phyloP scores from a whole-genome alignment of 1,284 basidiomycete genomes.

The Takashimella koratensis region DNA sequence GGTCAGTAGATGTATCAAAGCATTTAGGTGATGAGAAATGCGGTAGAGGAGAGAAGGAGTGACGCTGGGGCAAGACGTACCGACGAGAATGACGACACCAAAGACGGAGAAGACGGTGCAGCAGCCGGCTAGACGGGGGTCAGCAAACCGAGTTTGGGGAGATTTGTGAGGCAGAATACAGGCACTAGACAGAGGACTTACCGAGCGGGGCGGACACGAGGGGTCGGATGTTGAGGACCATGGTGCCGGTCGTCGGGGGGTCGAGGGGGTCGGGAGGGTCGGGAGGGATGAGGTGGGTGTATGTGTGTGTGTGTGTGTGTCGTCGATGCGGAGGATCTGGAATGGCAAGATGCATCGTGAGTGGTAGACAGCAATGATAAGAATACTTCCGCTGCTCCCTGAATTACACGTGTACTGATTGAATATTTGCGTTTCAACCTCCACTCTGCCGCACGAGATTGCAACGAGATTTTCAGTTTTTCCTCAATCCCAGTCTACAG shows the following conservation, averaged over 20 bases:
- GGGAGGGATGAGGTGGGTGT: too few species aligned
- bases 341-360: too few species aligned
- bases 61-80: conserved; percentile 26
- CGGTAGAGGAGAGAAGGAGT: background rate
- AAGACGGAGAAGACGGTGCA: conserved; percentile 55
- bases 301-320: background rate
- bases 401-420: too few species aligned
- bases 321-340: background rate
- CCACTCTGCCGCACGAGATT: too few species aligned
- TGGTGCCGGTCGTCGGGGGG: too few species aligned
- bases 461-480: background rate
- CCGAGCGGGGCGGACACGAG: conserved; percentile 50
- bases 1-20: too few species aligned
- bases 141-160: too few species aligned
- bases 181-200: too few species aligned
- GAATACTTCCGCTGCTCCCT: background rate
- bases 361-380: background rate
- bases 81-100: conserved; percentile 54
- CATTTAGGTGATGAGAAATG: background rate
- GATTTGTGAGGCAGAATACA: too few species aligned
- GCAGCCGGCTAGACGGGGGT: conserved; percentile 54
- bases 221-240: conserved; percentile 42
- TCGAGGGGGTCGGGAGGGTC: too few species aligned
- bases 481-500: too few species aligned
- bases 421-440: too few species aligned